Evolutionary conservation across 768 basidiomycete species (phyloP).

Genomic region (Tricholoma bakamatsutake): DNA sequence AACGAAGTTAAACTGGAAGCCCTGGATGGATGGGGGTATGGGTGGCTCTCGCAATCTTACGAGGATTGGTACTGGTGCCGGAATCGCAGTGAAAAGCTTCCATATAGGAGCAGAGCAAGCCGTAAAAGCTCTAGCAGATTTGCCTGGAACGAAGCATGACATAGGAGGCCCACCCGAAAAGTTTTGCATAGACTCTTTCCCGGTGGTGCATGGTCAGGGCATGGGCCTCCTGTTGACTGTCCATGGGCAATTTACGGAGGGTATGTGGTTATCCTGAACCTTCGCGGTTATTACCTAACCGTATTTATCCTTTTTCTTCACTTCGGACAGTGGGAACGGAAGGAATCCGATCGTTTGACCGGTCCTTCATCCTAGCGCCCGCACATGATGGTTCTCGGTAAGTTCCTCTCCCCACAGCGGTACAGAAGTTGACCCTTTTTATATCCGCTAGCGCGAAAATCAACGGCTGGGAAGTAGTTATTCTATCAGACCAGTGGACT

Average conservation of each 20-base stretch:
- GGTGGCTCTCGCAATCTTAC: slow-evolving; percentile 75
- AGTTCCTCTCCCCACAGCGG: slow-evolving; percentile 24
- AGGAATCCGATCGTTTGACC: slow-evolving; percentile 88
- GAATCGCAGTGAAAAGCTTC: slow-evolving; percentile 59
- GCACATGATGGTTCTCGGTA: slow-evolving; percentile 80
- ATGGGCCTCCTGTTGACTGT: slow-evolving; percentile 66
- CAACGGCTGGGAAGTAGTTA: slow-evolving; percentile 85
- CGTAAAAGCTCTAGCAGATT: slow-evolving; percentile 47
- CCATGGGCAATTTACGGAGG: slow-evolving; percentile 89
- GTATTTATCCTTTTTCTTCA: slow-evolving; percentile 5
- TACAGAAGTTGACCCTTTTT: not conserved
- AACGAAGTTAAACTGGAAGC: slow-evolving; percentile 71
- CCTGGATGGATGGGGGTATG: slow-evolving; percentile 53
- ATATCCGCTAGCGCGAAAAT: slow-evolving; percentile 52
- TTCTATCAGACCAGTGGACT: slow-evolving; percentile 84
- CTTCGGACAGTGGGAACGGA: slow-evolving; percentile 33
- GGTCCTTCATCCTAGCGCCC: slow-evolving; percentile 82
- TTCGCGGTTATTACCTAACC: not conserved
- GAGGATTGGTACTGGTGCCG: slow-evolving; percentile 53
- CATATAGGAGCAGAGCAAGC: slow-evolving; percentile 67
- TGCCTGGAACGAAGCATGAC: slow-evolving; percentile 83
- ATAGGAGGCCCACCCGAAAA: slow-evolving; percentile 71
- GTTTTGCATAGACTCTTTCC: slow-evolving; percentile 86
- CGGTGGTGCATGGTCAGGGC: slow-evolving; percentile 55
- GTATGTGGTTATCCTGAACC: slow-evolving; percentile 39